A percentile compares a stretch with the other conserved stretches of the same genome.
Conservation (phyloP, 2,329 filamentous ascomycete species). For the Chalaropsis thielavioides region DNA sequence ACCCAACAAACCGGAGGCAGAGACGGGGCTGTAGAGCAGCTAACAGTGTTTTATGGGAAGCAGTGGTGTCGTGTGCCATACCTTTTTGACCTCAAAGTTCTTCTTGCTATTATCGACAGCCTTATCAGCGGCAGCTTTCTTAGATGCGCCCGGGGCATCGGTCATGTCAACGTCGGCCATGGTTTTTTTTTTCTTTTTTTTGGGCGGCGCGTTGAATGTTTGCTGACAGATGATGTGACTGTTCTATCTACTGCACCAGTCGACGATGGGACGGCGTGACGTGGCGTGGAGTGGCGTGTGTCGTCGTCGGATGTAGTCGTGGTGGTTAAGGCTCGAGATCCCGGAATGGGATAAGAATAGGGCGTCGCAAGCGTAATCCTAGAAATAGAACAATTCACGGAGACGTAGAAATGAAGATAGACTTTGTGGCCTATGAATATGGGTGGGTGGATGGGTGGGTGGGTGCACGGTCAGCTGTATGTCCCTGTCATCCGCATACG, state of each 20-base stretch:
- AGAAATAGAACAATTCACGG: background rate
- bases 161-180: constrained; percentile 99
- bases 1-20: background rate
- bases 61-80: constrained; percentile 25
- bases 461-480: background rate
- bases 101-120: constrained; percentile 58
- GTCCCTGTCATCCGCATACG: background rate
- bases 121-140: constrained; percentile 36
- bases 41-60: too few relatives aligned
- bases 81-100: constrained; percentile 98
- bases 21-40: too few relatives aligned
- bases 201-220: background rate
- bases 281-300: background rate
- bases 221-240: background rate
- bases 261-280: background rate
- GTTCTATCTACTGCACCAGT: background rate
- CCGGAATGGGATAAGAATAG: background rate
- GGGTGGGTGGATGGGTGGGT: background rate
- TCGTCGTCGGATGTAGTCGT: too few relatives aligned
- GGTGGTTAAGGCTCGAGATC: background rate
- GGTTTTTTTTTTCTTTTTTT: constrained; percentile 13
- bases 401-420: background rate
- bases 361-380: background rate
- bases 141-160: constrained; percentile 54
- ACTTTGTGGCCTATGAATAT: background rate